Evolutionary conservation across 371 early-diverging fungal species (phyloP).

Genomic region (Mucor irregularis): DNA sequence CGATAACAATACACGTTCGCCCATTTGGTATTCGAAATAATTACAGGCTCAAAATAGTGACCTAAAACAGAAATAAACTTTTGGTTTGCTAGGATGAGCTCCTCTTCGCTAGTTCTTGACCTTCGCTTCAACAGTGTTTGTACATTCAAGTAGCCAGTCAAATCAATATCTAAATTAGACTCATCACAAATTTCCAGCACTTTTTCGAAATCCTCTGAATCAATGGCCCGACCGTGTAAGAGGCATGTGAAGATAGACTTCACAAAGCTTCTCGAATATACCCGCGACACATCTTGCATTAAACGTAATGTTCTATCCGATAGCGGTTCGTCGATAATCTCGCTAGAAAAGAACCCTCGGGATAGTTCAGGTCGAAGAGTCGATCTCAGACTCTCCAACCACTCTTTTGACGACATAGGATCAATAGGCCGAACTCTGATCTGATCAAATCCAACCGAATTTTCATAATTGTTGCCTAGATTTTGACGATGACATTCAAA

Average conservation of each 20-base stretch:
- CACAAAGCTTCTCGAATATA: slow-evolving; percentile 61
- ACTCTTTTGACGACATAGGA: slow-evolving; percentile 11
- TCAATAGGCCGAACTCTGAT: slow-evolving; percentile 19
- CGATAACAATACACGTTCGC: slow-evolving; percentile 69
- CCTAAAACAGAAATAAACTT: slow-evolving; percentile 61
- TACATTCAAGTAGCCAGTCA: slow-evolving; percentile 75
- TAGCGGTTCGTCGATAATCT: background rate
- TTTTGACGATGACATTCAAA: slow-evolving; percentile 58
- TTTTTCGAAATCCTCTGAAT: slow-evolving; percentile 60
- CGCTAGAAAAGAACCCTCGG: slow-evolving; percentile 13
- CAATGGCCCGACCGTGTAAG: slow-evolving; percentile 60
- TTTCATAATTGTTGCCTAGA: background rate
- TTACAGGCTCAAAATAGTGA: slow-evolving; percentile 66
- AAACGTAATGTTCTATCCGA: slow-evolving; percentile 32
- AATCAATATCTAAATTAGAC: slow-evolving; percentile 67
- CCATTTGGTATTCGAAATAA: slow-evolving; percentile 43
- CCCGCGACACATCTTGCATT: slow-evolving; percentile 37
- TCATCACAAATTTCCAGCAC: slow-evolving; percentile 68
- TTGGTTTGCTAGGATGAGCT: slow-evolving; percentile 45
- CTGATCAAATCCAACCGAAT: background rate
- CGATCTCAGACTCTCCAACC: slow-evolving; percentile 20
- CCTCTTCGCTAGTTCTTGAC: slow-evolving; percentile 41
- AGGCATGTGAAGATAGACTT: slow-evolving; percentile 67
- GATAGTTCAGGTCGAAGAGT: slow-evolving; percentile 26
- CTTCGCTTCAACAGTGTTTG: slow-evolving; percentile 47